Evolutionary conservation across 768 basidiomycete species (phyloP), one percentile per base, ranked within the genome.

Genomic region (Amanita phalloides): DNA sequence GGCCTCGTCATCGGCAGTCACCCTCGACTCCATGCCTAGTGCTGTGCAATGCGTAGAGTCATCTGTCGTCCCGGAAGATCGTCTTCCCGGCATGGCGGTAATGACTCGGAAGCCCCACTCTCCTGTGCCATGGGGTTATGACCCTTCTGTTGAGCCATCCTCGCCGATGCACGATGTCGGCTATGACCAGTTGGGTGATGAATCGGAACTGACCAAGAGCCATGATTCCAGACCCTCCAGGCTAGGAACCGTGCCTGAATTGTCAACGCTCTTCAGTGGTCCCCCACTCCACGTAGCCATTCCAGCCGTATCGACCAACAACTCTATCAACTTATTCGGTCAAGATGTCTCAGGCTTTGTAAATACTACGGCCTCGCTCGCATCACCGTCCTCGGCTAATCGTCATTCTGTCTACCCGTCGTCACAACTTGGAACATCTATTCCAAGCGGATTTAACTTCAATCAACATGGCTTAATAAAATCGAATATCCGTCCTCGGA

Each of bases 401-500:
- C 67, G 71, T 68, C 21, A 13, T 25, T 45, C 43, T 33, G 50
- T 51, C 35, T 68, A 68, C 52, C 66, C 64, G 39, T 64, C 69
- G 44, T 53, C 56, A 53, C 55, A 61, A 50, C 70, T 76, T 75
- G 79, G 75, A 78, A 78, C 77, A 66, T 55, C 62, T 49, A 77
- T 78, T 78, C 77, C 83, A 72, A 75, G 72, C 61, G 67, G 62
- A 51, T 48, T 61, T 55, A 59, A 56, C 51, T 58, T 54, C 56
- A 60, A 70, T 61, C 68, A 77, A 59, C 65, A 86, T 87, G 84
- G 59, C 62, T 62, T 87, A 79, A 83, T 69, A 68, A 64, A 66
- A 25, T 61, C 64, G 53, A 64, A 68, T 60, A 64, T 67, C 64
- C 81, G 82, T 86, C 84, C 70, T 66, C 69, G 79, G 82, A 84